Conservation (phyloP, 1,284 basidiomycete species). For the Cronartium quercuum region DNA sequence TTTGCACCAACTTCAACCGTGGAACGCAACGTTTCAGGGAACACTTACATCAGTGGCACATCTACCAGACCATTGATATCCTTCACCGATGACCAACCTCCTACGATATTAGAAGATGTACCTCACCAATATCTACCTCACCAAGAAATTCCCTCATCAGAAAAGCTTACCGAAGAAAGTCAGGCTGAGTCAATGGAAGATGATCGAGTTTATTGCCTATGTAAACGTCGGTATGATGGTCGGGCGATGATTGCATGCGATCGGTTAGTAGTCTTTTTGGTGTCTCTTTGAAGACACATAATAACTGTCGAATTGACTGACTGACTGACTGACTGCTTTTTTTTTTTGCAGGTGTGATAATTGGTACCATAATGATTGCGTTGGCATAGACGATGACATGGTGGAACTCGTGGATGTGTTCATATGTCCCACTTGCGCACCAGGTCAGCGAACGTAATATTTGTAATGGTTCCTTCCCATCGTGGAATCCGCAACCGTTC, state of each 20-base stretch:
- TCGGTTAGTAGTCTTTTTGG: constrained; percentile 15
- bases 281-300: background rate
- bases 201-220: constrained; percentile 35
- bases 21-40: background rate
- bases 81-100: constrained; percentile 1
- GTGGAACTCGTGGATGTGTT: constrained; percentile 31
- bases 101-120: constrained; percentile 7
- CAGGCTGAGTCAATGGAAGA: constrained; percentile 17
- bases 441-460: background rate
- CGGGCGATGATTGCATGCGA: constrained; percentile 39
- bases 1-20: background rate
- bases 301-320: background rate
- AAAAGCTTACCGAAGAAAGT: background rate
- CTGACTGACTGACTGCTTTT: constrained; percentile 1
- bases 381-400: constrained; percentile 23
- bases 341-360: constrained; percentile 30
- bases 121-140: background rate
- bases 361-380: constrained; percentile 39
- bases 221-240: constrained; percentile 22
- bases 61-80: constrained; percentile 32
- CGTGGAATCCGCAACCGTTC: background rate
- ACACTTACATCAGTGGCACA: constrained; percentile 18
- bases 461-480: background rate
- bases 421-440: constrained; percentile 28
- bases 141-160: background rate